Evolutionary conservation across 176 grass and related monocot genomes (phyloP), one percentile per base, ranked within the genome.

Genomic region (Musa acuminata): DNA sequence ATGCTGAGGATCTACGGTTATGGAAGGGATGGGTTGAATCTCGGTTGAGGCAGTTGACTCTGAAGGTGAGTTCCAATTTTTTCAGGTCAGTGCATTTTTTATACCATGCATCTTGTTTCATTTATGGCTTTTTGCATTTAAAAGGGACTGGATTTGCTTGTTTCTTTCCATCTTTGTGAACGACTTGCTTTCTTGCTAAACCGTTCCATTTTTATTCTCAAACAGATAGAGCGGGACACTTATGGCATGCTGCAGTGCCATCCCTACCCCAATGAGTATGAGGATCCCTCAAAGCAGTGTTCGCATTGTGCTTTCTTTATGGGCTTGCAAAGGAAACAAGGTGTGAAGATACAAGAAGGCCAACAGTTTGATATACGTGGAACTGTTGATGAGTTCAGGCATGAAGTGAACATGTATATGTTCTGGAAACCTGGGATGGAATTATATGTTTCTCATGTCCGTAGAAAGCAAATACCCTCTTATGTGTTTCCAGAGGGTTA

Each of bases 1-100:
- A 94, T 89, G 84, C 72, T 22, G 84, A 81, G 85, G 96, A 99
- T 87, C 96, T 94, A 26, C 84, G 91, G 63, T 77, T 99, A 55
- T 99, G 96, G 96, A 99, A 94, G 70, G 96, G 96, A 59, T 91
- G 96, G 96, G 84, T 99, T 62, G 96, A 99, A 77, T 99, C 96
- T 76, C 74, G 96, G 24, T 77, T 99, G 62, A 89, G 96, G 60
- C 96, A 99, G 72, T 81, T 99, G 23, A 99, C 96, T 26, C 81
- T 94, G 49, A 99, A 94, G 96, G 96, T 91, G 76, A 82, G 49
- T 66, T 26, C 22, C 19, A 20, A 8, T n/a, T 20, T 60, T 43
- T 43, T 43, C 35, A 43, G 35, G 35, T 43, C 3, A 43, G 35
- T 43, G 35, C 35, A 43, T 43, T 43, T 43, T 43, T 43, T 4